Conservation (phyloP, 2,329 filamentous ascomycete species). For the Dissoconium aciculare region DNA sequence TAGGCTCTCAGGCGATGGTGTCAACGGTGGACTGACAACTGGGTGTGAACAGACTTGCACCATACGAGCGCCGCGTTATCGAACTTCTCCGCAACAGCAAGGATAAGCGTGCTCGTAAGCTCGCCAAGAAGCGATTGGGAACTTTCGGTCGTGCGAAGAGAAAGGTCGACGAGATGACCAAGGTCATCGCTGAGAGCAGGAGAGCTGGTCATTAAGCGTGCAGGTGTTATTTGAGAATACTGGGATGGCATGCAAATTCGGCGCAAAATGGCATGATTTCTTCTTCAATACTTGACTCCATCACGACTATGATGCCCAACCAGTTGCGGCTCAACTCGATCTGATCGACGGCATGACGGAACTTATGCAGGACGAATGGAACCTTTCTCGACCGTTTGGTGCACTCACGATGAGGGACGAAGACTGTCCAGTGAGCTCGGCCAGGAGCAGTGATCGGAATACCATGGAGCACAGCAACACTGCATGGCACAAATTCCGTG, state of each 20-base stretch:
- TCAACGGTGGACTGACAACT: slow-evolving; percentile 12
- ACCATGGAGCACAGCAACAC: too few relatives aligned
- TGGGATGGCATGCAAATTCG: slow-evolving; percentile 11
- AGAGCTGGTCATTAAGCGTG: slow-evolving; percentile 50
- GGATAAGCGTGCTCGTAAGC: slow-evolving; percentile 98
- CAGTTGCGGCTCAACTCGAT: too few relatives aligned
- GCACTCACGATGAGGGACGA: too few relatives aligned
- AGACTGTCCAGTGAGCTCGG: too few relatives aligned
- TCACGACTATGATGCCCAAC: too few relatives aligned
- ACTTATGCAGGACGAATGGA: too few relatives aligned
- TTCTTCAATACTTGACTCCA: neutral
- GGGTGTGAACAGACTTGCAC: slow-evolving; percentile 25
- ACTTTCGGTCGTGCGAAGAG: slow-evolving; percentile 97
- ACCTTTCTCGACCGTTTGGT: too few relatives aligned
- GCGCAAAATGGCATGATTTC: slow-evolving; percentile 7
- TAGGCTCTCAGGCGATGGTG: too few relatives aligned
- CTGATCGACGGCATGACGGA: too few relatives aligned
- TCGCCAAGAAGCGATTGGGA: slow-evolving; percentile 98
- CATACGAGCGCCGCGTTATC: slow-evolving; percentile 90
- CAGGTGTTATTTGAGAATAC: slow-evolving; percentile 6
- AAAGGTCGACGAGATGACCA: slow-evolving; percentile 98
- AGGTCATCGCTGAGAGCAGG: slow-evolving; percentile 94
- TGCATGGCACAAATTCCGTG: too few relatives aligned
- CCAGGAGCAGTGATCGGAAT: too few relatives aligned
- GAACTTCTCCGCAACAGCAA: slow-evolving; percentile 98